These are phyloP conservation scores for Lasiodiplodia theobromae DNA, from an alignment of 2,329 filamentous ascomycete species.

Conservation along the genomic window DNA sequence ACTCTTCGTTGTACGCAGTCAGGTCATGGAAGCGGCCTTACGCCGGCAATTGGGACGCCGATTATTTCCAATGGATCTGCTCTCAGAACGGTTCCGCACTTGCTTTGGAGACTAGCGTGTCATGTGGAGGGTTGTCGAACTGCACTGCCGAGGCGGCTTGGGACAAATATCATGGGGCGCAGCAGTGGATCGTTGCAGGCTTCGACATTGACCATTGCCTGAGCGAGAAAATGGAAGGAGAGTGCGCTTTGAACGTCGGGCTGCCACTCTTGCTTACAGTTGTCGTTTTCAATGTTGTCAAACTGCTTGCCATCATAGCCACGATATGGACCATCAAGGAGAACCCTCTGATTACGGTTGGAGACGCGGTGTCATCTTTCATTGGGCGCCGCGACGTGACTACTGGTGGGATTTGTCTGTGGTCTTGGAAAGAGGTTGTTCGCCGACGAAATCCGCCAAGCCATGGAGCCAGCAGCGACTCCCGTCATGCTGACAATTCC, in stretches of 20 bases:
- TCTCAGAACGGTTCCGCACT: not conserved
- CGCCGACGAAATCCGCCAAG: too few relatives aligned
- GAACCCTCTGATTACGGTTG: slow-evolving; percentile 35
- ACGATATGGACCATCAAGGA: not conserved
- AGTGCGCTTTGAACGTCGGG: slow-evolving; percentile 1
- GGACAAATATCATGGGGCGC: not conserved
- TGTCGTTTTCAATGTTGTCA: not conserved
- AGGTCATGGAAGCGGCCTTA: not conserved
- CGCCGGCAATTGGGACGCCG: not conserved
- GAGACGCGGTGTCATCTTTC: slow-evolving; percentile 38
- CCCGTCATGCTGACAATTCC: too few relatives aligned
- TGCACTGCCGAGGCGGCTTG: slow-evolving; percentile 14
- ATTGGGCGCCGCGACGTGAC: slow-evolving; percentile 25
- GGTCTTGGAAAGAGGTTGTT: not conserved
- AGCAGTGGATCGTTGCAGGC: not conserved
- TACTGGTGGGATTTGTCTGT: not conserved
- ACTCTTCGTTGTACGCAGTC: not conserved
- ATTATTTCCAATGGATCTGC: not conserved
- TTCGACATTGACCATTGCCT: slow-evolving; percentile 13
- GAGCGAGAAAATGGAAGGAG: not conserved
- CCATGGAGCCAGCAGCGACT: too few relatives aligned
- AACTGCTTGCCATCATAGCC: not conserved
- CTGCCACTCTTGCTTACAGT: not conserved
- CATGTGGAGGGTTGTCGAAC: too few relatives aligned
- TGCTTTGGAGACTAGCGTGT: too few relatives aligned